Conservation (phyloP, 148 eudicot species). For the Rhododendron simsii region DNA sequence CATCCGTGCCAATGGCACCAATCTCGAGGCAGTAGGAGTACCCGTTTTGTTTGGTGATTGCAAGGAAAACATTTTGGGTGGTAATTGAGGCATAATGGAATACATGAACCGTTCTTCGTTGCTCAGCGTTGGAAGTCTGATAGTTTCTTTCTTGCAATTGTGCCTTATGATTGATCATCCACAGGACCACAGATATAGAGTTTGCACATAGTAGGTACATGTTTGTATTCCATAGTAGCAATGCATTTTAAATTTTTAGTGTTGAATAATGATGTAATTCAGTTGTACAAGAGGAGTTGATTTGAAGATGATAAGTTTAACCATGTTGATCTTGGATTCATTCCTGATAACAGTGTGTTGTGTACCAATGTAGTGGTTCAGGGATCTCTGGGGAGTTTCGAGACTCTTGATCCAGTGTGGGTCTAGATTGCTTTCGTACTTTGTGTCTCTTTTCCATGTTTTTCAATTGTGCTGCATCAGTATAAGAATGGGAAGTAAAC, state of each 20-base stretch:
- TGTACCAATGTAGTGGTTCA: not conserved
- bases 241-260: conserved; percentile 6
- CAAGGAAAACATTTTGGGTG: not conserved
- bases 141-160: conserved; percentile 2
- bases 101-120: not conserved
- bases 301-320: not conserved
- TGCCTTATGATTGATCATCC: conserved; percentile 6
- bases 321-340: not conserved
- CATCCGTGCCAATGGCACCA: conserved; percentile 65
- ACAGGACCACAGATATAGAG: conserved; percentile 5
- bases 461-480: not conserved
- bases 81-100: not conserved
- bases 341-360: not conserved
- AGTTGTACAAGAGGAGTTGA: not conserved
- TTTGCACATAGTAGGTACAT: conserved; percentile 26
- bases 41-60: not conserved
- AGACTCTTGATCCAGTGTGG: not conserved
- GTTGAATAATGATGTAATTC: conserved; percentile 10
- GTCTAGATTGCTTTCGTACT: not conserved
- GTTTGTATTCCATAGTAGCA: conserved; percentile 16
- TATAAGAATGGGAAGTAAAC: not conserved
- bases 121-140: not conserved
- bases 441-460: not conserved
- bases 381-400: not conserved
- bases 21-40: conserved; percentile 30